These are phyloP conservation scores for Incumbomyces lentus DNA, from an alignment of 2,329 filamentous ascomycete species.

Conservation along the genomic window DNA sequence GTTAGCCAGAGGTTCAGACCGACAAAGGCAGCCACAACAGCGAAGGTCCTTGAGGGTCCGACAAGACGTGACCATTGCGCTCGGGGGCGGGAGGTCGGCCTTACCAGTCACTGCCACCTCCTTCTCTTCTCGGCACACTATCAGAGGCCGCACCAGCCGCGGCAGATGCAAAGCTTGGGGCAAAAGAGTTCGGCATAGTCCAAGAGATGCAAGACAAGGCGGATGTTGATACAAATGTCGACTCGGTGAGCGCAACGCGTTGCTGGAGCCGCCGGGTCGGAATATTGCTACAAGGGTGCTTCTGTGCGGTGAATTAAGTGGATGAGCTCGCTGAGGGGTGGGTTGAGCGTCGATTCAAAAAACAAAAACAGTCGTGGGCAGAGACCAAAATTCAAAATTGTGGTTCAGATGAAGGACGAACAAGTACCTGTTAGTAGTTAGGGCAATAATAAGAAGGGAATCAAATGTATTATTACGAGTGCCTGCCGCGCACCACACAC, in stretches of 20 bases:
- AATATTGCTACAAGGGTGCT: neutral
- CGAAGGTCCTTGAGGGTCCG: neutral
- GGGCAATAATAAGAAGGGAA: constrained; percentile 3
- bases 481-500: too few species aligned
- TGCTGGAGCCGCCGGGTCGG: neutral
- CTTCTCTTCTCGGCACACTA: constrained; percentile 47
- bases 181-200: constrained; percentile 62
- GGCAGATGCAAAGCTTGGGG: constrained; percentile 75
- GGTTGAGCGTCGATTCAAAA: constrained; percentile 1
- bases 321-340: neutral
- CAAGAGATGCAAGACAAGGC: neutral
- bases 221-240: neutral
- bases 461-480: neutral
- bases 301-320: neutral
- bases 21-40: constrained; percentile 4
- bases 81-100: constrained; percentile 26
- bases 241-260: constrained; percentile 2
- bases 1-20: neutral
- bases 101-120: constrained; percentile 62
- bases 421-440: too few species aligned
- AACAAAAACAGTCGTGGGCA: constrained; percentile 4
- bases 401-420: neutral
- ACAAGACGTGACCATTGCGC: neutral
- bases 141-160: constrained; percentile 63
- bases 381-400: constrained; percentile 6